Conservation (phyloP, 148 eudicot genomes). For the Camellia granthamiana region DNA sequence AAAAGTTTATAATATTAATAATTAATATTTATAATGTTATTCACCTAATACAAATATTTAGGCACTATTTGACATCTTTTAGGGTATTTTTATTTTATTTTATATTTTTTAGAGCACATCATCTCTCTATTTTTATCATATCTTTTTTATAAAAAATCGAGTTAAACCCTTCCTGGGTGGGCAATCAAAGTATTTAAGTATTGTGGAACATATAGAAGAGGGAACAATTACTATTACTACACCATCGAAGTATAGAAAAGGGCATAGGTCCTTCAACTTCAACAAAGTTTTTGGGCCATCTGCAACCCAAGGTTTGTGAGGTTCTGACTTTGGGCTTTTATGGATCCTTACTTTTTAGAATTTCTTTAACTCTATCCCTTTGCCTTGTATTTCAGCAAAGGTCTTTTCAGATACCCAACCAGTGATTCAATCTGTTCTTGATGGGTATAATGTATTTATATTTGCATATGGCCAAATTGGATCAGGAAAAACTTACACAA, state of each 20-base stretch:
- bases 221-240: too few relatives aligned
- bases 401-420: constrained; percentile 88
- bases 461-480: constrained; percentile 99
- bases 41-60: too few relatives aligned
- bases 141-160: constrained; percentile 24
- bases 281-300: constrained; percentile 90
- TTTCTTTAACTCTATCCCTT: constrained; percentile 20
- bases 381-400: constrained; percentile 50
- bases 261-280: constrained; percentile 69
- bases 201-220: constrained; percentile 57
- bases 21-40: too few relatives aligned
- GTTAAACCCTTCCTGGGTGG: constrained; percentile 84
- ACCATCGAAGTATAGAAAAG: constrained; percentile 18
- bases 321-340: neutral
- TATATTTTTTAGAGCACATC: too few relatives aligned
- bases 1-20: too few relatives aligned
- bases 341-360: neutral
- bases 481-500: constrained; percentile 91
- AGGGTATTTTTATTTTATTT: too few relatives aligned
- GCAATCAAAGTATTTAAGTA: constrained; percentile 47
- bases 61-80: too few relatives aligned
- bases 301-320: constrained; percentile 78
- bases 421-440: constrained; percentile 88
- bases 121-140: too few relatives aligned
- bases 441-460: constrained; percentile 92